phyloP scores from a whole-genome alignment of 2,329 filamentous ascomycete genomes.

The Dactylellina sp. region DNA sequence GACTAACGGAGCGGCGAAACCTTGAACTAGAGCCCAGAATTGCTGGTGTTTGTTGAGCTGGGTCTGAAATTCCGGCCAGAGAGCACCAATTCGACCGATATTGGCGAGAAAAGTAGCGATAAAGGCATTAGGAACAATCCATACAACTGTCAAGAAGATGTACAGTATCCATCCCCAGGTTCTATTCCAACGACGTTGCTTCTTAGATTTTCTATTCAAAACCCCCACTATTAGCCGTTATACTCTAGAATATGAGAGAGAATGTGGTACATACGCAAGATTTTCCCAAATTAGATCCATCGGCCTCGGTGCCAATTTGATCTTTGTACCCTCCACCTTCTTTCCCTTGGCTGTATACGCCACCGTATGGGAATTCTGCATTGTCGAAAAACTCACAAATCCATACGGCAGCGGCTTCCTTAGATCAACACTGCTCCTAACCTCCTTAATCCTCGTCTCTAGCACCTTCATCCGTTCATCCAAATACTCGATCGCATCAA shows the following conservation, averaged over 20 bases:
- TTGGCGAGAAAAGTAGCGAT: conserved; percentile 95
- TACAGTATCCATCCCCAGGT: conserved; percentile 89
- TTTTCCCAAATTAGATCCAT: conserved; percentile 98
- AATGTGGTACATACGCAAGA: conserved; percentile 68
- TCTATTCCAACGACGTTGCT: conserved; percentile 76
- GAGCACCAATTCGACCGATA: conserved; percentile 66
- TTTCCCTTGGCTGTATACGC: conserved; percentile 85
- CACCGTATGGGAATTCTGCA: conserved; percentile 86
- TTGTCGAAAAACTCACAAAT: conserved; percentile 91
- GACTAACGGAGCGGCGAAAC: conserved; percentile 87
- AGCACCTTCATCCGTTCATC: conserved; percentile 85
- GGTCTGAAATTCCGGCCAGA: conserved; percentile 80
- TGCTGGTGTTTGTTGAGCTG: conserved; percentile 73
- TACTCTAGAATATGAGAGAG: neutral
- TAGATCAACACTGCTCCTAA: conserved; percentile 83
- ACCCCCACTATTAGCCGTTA: conserved; percentile 14
- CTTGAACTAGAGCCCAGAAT: conserved; percentile 89
- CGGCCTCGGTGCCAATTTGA: conserved; percentile 83
- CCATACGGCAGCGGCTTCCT: conserved; percentile 90
- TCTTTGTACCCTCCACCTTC: conserved; percentile 80
- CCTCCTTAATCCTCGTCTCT: conserved; percentile 85
- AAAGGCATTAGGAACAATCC: conserved; percentile 91
- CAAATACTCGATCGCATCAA: conserved; percentile 94
- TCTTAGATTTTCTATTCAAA: conserved; percentile 69
- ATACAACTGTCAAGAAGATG: conserved; percentile 80